Evolutionary conservation across 2,329 filamentous ascomycete genomes (phyloP).

Genomic region (Diaporthe nobilis): DNA sequence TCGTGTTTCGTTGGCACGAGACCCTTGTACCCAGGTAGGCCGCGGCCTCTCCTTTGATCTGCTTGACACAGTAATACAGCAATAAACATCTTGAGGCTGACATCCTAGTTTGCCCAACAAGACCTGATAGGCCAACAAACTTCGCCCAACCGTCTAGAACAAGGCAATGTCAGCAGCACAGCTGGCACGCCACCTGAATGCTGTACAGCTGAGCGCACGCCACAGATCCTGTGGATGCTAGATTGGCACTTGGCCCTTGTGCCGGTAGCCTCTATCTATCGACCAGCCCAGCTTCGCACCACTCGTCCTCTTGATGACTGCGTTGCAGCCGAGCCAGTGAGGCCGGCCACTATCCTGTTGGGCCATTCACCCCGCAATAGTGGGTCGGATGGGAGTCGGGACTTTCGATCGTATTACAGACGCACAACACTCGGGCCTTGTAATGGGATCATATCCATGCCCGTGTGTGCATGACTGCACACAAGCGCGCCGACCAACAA

Average conservation of each 20-base stretch:
- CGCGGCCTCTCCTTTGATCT: not conserved
- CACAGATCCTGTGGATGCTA: slow-evolving; percentile 10
- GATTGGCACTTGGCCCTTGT: not conserved
- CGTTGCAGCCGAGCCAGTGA: not conserved
- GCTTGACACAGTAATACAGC: not conserved
- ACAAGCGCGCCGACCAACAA: slow-evolving; percentile 7
- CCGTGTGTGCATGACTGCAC: slow-evolving; percentile 8
- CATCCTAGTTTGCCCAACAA: not conserved
- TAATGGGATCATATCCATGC: not conserved
- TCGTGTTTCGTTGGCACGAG: slow-evolving; percentile 18
- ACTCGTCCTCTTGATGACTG: not conserved
- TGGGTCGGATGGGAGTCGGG: not conserved
- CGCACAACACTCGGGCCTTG: slow-evolving; percentile 11
- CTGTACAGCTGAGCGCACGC: slow-evolving; percentile 2
- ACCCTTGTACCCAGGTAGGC: not conserved
- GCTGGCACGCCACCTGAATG: not conserved
- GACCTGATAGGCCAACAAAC: not conserved
- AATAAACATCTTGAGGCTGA: slow-evolving; percentile 18
- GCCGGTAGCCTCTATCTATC: not conserved
- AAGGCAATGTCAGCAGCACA: slow-evolving; percentile 10
- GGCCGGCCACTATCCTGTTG: not conserved
- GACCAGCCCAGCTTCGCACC: not conserved
- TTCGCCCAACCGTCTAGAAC: not conserved
- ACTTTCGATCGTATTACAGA: slow-evolving; percentile 10
- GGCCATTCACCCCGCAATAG: not conserved